phyloP scores from a whole-genome alignment of 768 basidiomycete genomes.

The Cubamyces lactineus region DNA sequence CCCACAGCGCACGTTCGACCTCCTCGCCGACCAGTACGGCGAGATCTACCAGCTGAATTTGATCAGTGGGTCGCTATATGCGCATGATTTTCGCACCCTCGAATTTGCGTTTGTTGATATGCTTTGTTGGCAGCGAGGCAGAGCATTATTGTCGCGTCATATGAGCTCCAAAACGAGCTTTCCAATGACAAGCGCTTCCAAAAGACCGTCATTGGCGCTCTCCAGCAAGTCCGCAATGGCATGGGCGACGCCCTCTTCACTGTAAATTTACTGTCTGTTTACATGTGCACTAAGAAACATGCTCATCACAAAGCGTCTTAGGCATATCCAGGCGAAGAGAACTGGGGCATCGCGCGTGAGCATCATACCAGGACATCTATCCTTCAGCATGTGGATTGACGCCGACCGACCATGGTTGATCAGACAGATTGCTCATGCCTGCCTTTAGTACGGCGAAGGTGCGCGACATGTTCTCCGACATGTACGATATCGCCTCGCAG shows the following conservation, averaged over 20 bases:
- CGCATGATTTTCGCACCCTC: neutral
- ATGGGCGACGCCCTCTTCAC: conserved; percentile 48
- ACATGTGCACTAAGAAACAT: neutral
- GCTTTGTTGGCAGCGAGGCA: conserved; percentile 29
- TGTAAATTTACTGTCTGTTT: conserved; percentile 25
- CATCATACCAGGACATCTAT: neutral
- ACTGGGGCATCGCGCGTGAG: conserved; percentile 52
- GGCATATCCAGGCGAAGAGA: conserved; percentile 46
- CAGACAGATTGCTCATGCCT: conserved; percentile 45
- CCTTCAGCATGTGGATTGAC: neutral
- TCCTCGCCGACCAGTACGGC: conserved; percentile 46
- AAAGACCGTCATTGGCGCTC: conserved; percentile 41
- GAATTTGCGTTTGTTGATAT: neutral
- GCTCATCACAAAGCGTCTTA: neutral
- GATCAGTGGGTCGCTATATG: conserved; percentile 34
- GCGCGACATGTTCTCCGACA: conserved; percentile 50
- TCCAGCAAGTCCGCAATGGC: conserved; percentile 41
- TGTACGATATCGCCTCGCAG: conserved; percentile 49
- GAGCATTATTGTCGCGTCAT: conserved; percentile 37
- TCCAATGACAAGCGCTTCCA: conserved; percentile 47
- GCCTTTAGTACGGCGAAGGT: conserved; percentile 47
- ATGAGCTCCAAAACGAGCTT: conserved; percentile 45
- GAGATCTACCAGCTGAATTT: conserved; percentile 45
- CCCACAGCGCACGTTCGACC: conserved; percentile 39
- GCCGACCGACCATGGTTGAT: neutral